Evolutionary conservation across 176 grass and related monocot genomes (phyloP).

Genomic region (Panicum miliaceum): DNA sequence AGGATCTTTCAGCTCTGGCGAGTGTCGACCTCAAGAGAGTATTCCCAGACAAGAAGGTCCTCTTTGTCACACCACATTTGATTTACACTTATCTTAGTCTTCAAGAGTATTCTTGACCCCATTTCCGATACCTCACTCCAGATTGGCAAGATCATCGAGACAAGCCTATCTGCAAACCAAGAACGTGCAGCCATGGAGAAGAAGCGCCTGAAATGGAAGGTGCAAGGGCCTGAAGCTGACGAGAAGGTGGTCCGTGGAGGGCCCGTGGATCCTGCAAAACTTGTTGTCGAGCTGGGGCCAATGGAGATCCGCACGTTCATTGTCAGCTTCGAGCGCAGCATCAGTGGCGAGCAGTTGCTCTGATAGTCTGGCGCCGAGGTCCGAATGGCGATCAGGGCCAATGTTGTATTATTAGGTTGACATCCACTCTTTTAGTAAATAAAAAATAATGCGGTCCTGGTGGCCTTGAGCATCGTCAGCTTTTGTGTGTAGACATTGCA

Average conservation of each 20-base stretch:
- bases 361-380: not conserved
- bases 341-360: constrained; percentile 7
- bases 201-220: constrained; percentile 88
- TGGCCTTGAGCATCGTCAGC: constrained; percentile 4
- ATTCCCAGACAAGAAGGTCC: constrained; percentile 84
- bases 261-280: constrained; percentile 60
- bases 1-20: constrained; percentile 73
- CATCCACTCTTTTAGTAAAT: constrained; percentile 18
- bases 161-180: constrained; percentile 88
- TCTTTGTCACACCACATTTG: not conserved
- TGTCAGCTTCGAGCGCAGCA: constrained; percentile 46
- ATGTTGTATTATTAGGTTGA: constrained; percentile 22
- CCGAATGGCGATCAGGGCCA: not conserved
- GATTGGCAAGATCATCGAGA: constrained; percentile 75
- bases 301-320: constrained; percentile 98
- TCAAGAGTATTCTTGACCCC: not conserved
- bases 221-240: constrained; percentile 42
- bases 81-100: not conserved
- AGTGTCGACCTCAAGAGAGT: constrained; percentile 79
- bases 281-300: constrained; percentile 67
- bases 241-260: constrained; percentile 61
- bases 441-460: constrained; percentile 45
- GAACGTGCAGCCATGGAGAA: constrained; percentile 77
- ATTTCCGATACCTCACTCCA: constrained; percentile 28
- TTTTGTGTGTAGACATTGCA: not conserved